phyloP scores from a whole-genome alignment of 768 basidiomycete species.

The Termitomyces sp. region DNA sequence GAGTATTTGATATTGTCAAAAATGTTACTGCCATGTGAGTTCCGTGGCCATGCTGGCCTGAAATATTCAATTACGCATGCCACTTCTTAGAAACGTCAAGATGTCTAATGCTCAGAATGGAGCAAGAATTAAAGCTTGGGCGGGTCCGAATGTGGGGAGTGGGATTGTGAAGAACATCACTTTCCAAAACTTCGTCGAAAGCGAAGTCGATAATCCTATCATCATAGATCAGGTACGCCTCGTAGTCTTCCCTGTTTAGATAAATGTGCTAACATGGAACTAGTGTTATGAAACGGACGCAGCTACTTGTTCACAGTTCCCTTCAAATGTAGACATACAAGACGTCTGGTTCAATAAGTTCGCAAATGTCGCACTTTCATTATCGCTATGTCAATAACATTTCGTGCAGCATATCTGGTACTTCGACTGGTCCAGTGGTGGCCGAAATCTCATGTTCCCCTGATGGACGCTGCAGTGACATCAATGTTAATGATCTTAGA shows the following conservation, averaged over 20 bases:
- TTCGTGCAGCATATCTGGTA: constrained; percentile 45
- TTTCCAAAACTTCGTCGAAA: constrained; percentile 45
- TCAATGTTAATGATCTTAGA: constrained; percentile 40
- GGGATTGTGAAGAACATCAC: constrained; percentile 56
- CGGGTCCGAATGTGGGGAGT: constrained; percentile 52
- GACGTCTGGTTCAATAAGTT: constrained; percentile 54
- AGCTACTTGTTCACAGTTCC: constrained; percentile 45
- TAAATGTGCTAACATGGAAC: neutral
- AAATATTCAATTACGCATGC: neutral
- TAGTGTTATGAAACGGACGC: constrained; percentile 49
- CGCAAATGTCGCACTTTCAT: neutral
- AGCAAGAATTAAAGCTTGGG: constrained; percentile 65
- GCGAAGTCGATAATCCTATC: constrained; percentile 54
- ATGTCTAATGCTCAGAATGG: constrained; percentile 64
- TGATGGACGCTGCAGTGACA: constrained; percentile 41
- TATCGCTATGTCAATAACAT: neutral
- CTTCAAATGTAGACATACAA: constrained; percentile 49
- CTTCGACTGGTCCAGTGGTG: constrained; percentile 47
- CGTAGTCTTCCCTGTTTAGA: neutral
- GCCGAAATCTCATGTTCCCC: constrained; percentile 54
- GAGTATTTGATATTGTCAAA: constrained; percentile 53
- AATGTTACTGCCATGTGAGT: constrained; percentile 49
- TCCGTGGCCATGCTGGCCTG: neutral
- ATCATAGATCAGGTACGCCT: constrained; percentile 47
- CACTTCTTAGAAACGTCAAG: constrained; percentile 37